A percentile compares a stretch with the other conserved stretches of the same genome.
Conservation (phyloP, 306 rosid genomes). For the Cucurbita argyrosperma region DNA sequence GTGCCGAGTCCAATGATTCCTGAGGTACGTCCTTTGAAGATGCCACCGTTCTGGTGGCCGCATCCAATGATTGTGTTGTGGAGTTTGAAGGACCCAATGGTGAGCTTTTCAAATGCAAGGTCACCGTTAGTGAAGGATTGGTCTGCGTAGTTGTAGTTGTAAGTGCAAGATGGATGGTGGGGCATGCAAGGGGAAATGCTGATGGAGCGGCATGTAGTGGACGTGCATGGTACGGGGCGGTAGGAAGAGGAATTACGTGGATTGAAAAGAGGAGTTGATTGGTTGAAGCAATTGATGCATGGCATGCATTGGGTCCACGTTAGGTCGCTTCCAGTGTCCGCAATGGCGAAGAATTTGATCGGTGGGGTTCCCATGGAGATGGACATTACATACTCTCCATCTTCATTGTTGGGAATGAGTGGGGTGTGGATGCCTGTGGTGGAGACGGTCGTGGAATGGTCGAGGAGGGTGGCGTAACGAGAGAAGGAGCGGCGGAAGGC, state of each 20-base stretch:
- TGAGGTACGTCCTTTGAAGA: slow-evolving; percentile 19
- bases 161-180: slow-evolving; percentile 5
- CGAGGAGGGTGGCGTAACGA: background rate
- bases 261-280: slow-evolving; percentile 26
- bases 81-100: slow-evolving; percentile 12
- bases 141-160: slow-evolving; percentile 26
- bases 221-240: slow-evolving; percentile 10
- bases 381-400: slow-evolving; percentile 40
- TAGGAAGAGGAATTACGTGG: slow-evolving; percentile 31
- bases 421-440: background rate
- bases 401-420: too few species aligned
- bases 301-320: slow-evolving; percentile 56
- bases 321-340: slow-evolving; percentile 55
- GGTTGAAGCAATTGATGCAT: slow-evolving; percentile 33
- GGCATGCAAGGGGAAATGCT: background rate
- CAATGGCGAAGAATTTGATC: slow-evolving; percentile 20
- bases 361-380: slow-evolving; percentile 44
- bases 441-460: background rate
- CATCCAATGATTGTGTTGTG: slow-evolving; percentile 24
- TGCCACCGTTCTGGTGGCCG: slow-evolving; percentile 26
- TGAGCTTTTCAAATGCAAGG: slow-evolving; percentile 29
- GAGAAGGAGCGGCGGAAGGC: slow-evolving; percentile 35
- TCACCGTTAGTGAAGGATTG: slow-evolving; percentile 23
- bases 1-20: slow-evolving; percentile 44
- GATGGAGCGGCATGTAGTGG: slow-evolving; percentile 6